A percentile compares a stretch with the other conserved stretches of the same genome.
These are phyloP conservation scores for Rhodosporidiobolus sp. DNA, from an alignment of 768 basidiomycete species.

Conservation along the genomic window DNA sequence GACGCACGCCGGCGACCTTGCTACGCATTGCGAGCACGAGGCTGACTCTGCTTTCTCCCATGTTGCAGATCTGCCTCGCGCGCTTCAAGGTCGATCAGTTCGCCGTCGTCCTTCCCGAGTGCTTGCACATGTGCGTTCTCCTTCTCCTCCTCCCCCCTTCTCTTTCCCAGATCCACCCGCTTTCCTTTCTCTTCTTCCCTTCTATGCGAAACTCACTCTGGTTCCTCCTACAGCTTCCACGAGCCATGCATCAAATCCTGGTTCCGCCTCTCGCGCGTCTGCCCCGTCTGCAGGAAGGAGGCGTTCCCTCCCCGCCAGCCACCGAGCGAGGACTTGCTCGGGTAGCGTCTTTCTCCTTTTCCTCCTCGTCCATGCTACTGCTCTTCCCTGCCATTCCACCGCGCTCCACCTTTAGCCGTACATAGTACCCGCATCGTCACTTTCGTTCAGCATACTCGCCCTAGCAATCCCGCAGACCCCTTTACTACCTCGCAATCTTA, in stretches of 20 bases:
- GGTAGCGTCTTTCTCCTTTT: neutral
- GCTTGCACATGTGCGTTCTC: slow-evolving; percentile 36
- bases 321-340: neutral
- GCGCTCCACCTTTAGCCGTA: neutral
- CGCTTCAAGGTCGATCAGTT: slow-evolving; percentile 34
- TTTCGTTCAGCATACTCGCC: neutral
- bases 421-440: neutral
- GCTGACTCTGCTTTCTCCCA: neutral
- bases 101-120: slow-evolving; percentile 37
- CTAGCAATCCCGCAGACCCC: neutral
- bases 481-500: neutral
- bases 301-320: slow-evolving; percentile 19
- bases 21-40: neutral
- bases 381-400: neutral
- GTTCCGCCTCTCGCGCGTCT: slow-evolving; percentile 25
- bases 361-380: neutral
- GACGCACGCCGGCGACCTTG: too few relatives aligned
- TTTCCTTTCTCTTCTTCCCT: too few relatives aligned
- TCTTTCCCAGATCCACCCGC: neutral
- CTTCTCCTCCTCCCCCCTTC: too few relatives aligned
- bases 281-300: slow-evolving; percentile 31
- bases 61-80: slow-evolving; percentile 31
- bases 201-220: neutral
- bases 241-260: slow-evolving; percentile 28
- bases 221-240: slow-evolving; percentile 25